Conservation (phyloP, 75 land plant species). For the Selaginella moellendorffii region DNA sequence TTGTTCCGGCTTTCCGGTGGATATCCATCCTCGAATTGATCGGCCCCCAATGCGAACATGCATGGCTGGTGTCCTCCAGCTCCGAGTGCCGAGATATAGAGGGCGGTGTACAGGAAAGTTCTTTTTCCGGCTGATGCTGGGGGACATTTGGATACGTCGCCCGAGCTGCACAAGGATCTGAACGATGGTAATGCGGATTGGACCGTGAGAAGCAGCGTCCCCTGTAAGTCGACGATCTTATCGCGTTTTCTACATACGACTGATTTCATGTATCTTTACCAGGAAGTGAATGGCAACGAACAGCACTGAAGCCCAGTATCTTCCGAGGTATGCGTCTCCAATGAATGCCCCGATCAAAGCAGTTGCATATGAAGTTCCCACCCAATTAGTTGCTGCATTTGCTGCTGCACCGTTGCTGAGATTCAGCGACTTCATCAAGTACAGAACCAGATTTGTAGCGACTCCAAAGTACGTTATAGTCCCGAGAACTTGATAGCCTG, state of each 20-base stretch:
- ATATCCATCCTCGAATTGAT: slow-evolving; percentile 33
- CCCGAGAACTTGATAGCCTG: slow-evolving; percentile 40
- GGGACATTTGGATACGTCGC: not conserved
- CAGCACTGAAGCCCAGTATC: slow-evolving; percentile 64
- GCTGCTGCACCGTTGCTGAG: slow-evolving; percentile 38
- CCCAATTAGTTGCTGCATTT: slow-evolving; percentile 62
- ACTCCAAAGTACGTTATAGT: slow-evolving; percentile 54
- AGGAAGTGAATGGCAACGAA: slow-evolving; percentile 55
- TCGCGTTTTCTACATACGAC: not conserved
- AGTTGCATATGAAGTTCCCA: slow-evolving; percentile 56
- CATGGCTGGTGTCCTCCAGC: slow-evolving; percentile 60
- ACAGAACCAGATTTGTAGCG: slow-evolving; percentile 54
- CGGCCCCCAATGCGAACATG: slow-evolving; percentile 59
- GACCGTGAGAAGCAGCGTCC: slow-evolving; percentile 51
- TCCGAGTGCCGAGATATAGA: slow-evolving; percentile 56
- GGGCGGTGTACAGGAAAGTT: slow-evolving; percentile 34
- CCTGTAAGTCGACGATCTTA: slow-evolving; percentile 25
- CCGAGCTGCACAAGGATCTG: slow-evolving; percentile 34
- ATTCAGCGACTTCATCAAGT: slow-evolving; percentile 39
- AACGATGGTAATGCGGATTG: slow-evolving; percentile 59
- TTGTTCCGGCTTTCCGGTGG: slow-evolving; percentile 20
- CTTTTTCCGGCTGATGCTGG: not conserved
- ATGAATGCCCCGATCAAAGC: slow-evolving; percentile 65
- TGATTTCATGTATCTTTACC: slow-evolving; percentile 20
- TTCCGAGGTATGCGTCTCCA: slow-evolving; percentile 63